A percentile compares a stretch with the other conserved stretches of the same genome.
Evolutionary conservation across 495 filamentous ascomycete genomes (phyloP).

Genomic region (Cercophora sp.): DNA sequence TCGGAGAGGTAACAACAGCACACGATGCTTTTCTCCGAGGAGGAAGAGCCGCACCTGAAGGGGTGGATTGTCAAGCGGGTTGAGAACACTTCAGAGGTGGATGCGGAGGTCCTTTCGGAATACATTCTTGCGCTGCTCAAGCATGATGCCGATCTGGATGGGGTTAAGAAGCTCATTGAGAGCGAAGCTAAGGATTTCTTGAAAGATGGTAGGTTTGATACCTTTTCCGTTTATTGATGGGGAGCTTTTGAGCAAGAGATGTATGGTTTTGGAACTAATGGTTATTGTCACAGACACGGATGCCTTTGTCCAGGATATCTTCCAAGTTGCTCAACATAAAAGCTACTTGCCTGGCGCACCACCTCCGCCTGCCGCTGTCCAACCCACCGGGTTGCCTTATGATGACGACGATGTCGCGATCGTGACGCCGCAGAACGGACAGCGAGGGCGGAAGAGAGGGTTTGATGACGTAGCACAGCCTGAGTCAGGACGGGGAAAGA

Average conservation of each 20-base stretch:
- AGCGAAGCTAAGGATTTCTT: conserved; percentile 85
- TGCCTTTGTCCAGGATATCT: conserved; percentile 81
- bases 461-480: conserved; percentile 36
- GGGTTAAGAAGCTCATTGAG: conserved; percentile 69
- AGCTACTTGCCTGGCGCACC: conserved; percentile 55
- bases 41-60: conserved; percentile 70
- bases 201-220: conserved; percentile 62
- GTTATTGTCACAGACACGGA: conserved; percentile 54
- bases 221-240: too few species aligned
- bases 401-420: conserved; percentile 28
- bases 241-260: background rate
- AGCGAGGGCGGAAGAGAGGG: conserved; percentile 28
- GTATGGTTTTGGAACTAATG: background rate
- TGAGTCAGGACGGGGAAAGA: too few species aligned
- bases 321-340: conserved; percentile 64
- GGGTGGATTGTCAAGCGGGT: conserved; percentile 86
- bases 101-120: conserved; percentile 91
- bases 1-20: too few species aligned
- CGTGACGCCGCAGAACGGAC: conserved; percentile 20
- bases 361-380: conserved; percentile 40
- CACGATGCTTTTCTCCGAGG: conserved; percentile 75
- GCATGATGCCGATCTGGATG: conserved; percentile 70
- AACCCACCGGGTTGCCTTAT: conserved; percentile 15
- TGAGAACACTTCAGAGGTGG: conserved; percentile 86
- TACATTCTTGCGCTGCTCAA: conserved; percentile 89